Percentiles rank a stretch among this genome's conserved stretches.
Conservation (phyloP, 495 filamentous ascomycete species). For the Podospora australis region DNA sequence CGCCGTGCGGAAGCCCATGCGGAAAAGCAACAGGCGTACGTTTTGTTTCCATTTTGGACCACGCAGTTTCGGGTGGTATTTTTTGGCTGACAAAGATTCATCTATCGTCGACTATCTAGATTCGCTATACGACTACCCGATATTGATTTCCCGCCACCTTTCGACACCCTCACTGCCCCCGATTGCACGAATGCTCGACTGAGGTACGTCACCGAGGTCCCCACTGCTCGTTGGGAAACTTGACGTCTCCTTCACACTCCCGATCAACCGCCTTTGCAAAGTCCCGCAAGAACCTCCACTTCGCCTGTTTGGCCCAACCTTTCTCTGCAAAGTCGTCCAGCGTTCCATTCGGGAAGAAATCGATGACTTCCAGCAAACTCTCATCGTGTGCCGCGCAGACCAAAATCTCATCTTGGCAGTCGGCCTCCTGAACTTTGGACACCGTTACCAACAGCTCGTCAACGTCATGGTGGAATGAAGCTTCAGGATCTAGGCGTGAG, state of each 20-base stretch:
- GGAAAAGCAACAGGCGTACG: too few species aligned
- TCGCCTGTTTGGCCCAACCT: conserved; percentile 42
- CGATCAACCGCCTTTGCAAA: conserved; percentile 37
- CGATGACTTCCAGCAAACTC: conserved; percentile 37
- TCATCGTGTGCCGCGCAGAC: conserved; percentile 50
- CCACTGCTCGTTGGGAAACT: background rate
- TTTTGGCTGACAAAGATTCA: too few species aligned
- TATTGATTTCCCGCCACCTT: too few species aligned
- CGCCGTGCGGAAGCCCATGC: too few species aligned
- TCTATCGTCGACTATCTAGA: too few species aligned
- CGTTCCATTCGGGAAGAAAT: conserved; percentile 41
- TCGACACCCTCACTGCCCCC: too few species aligned
- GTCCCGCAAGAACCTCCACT: conserved; percentile 53
- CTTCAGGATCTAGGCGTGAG: too few species aligned
- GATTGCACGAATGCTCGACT: too few species aligned
- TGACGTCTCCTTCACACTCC: conserved; percentile 13
- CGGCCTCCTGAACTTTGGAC: conserved; percentile 39
- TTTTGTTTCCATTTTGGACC: too few species aligned
- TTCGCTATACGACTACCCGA: too few species aligned
- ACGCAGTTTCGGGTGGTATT: too few species aligned
- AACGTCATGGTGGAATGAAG: conserved; percentile 18
- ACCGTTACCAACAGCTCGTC: conserved; percentile 31
- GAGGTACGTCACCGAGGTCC: too few species aligned
- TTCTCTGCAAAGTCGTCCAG: conserved; percentile 47
- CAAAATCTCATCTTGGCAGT: conserved; percentile 47